Base-by-base conservation (phyloP, 176 grass and related monocot genomes). In the Musa schizocarpa region DNA sequence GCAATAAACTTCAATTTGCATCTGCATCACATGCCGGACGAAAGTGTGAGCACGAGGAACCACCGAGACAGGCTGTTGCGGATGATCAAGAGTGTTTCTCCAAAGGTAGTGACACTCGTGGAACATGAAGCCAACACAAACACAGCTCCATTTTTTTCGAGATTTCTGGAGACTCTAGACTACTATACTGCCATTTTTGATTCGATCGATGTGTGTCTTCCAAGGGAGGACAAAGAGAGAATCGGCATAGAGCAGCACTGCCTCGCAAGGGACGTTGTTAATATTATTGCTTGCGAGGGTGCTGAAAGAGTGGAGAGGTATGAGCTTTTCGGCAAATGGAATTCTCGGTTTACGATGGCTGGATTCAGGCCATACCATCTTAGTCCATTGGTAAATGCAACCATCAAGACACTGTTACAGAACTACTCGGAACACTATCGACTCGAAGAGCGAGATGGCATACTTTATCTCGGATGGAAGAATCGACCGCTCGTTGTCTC, bases 401-500 rank as follows among this genome's bases (percentile, higher is more conserved):
- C 58, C 27, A 77, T 77, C 59, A 77, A 77, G 21, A 23, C 48
- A 14, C 57, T 77, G 3, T 22, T 77, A 13, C 55, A 50, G n/a
- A 65, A 26, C 43, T 77, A 77, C 61, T 77, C 27, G 2, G 48
- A 77, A 24, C n/a, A 50, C 48, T 77, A 65, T 29, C 29, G 20
- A 16, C 74, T 77, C 5, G 74, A 77, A 24, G 74, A 77, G 49
- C 10, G 59, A 50, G 43, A 19, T 20, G 59, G 59, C 12, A 10
- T 65, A 9, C 74, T 77, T 51, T 77, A 65, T 52, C 74, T 77
- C 11, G 74, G 74, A 65, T 77, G 74, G 74, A 77, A 64, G 74
- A 52, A 77, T 52, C 64, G 17, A 50, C 43, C 48, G 50, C 21
- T 77, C 1, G 10, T 64, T 2, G 34, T 77, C 55, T 77, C 74